phyloP scores from a whole-genome alignment of 768 basidiomycete genomes.

The Pisolithus orientalis region DNA sequence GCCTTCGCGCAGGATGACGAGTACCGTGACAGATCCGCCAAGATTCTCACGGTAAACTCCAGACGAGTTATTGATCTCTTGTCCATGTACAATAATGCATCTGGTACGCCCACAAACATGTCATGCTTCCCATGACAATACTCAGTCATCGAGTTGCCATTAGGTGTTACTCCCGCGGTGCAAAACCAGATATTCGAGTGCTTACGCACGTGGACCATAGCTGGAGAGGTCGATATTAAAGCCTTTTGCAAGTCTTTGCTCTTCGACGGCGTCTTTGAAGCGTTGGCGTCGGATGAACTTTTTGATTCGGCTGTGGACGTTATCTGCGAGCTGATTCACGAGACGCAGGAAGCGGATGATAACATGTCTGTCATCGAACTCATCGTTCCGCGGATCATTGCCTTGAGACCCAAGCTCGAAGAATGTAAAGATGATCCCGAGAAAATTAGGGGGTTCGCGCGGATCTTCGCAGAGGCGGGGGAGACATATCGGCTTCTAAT shows the following conservation, averaged over 20 bases:
- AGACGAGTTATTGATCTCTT: slow-evolving; percentile 71
- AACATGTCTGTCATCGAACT: slow-evolving; percentile 85
- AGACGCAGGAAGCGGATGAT: slow-evolving; percentile 95
- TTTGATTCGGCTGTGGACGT: slow-evolving; percentile 92
- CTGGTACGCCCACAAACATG: slow-evolving; percentile 49
- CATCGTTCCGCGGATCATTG: slow-evolving; percentile 83
- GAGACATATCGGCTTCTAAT: slow-evolving; percentile 91
- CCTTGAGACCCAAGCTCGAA: slow-evolving; percentile 55
- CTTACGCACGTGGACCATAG: slow-evolving; percentile 79
- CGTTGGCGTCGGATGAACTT: slow-evolving; percentile 75
- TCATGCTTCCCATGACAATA: background rate
- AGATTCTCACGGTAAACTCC: slow-evolving; percentile 63
- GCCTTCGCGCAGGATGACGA: slow-evolving; percentile 58
- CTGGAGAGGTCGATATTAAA: slow-evolving; percentile 70
- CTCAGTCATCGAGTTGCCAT: background rate
- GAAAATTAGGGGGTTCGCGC: slow-evolving; percentile 81
- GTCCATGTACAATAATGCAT: slow-evolving; percentile 82
- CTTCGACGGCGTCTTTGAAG: slow-evolving; percentile 77
- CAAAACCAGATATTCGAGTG: slow-evolving; percentile 82
- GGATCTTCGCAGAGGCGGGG: slow-evolving; percentile 94
- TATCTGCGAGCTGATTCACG: slow-evolving; percentile 92
- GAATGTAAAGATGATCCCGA: slow-evolving; percentile 74
- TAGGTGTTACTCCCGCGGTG: slow-evolving; percentile 77
- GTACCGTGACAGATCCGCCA: slow-evolving; percentile 52
- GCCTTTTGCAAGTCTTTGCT: slow-evolving; percentile 71